phyloP scores from a whole-genome alignment of 2,329 filamentous ascomycete genomes.

The Amylocarpus encephaloides region DNA sequence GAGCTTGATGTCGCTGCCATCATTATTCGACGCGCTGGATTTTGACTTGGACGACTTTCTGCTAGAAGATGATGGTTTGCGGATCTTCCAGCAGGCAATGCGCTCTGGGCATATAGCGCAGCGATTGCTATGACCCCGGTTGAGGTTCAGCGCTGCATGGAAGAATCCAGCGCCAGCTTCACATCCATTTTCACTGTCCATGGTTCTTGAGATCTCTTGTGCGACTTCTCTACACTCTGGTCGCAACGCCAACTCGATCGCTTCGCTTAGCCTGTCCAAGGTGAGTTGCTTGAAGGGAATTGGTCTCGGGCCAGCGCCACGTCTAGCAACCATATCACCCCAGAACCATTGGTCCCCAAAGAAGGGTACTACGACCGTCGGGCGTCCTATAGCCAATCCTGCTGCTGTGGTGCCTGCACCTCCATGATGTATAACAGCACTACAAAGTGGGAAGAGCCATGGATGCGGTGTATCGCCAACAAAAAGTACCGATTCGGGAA shows the following conservation, averaged over 20 bases:
- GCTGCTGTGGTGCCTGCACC: conserved; percentile 30
- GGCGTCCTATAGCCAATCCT: conserved; percentile 32
- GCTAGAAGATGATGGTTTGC: no score
- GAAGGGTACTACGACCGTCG: conserved; percentile 36
- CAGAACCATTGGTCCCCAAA: conserved; percentile 68
- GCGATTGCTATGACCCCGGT: conserved; percentile 54
- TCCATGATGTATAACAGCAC: conserved; percentile 25
- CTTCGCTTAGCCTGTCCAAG: conserved; percentile 57
- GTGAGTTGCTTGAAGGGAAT: conserved; percentile 63
- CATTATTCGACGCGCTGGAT: no score
- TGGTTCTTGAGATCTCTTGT: conserved; percentile 44
- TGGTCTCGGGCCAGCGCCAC: conserved; percentile 63
- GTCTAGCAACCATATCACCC: conserved; percentile 65
- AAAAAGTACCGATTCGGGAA: no score
- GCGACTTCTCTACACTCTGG: conserved; percentile 54
- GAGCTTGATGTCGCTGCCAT: conserved; percentile 40
- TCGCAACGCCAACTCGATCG: conserved; percentile 52
- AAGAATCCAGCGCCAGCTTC: conserved; percentile 48
- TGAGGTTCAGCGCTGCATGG: conserved; percentile 57
- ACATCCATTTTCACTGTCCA: conserved; percentile 56
- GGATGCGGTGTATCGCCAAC: conserved; percentile 44
- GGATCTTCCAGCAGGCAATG: conserved; percentile 65
- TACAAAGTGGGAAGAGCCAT: conserved; percentile 5
- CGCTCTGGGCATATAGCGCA: conserved; percentile 61
- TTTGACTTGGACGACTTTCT: no score